phyloP scores from a whole-genome alignment of 2,329 filamentous ascomycete species.

The Aureobasidium sp. region DNA sequence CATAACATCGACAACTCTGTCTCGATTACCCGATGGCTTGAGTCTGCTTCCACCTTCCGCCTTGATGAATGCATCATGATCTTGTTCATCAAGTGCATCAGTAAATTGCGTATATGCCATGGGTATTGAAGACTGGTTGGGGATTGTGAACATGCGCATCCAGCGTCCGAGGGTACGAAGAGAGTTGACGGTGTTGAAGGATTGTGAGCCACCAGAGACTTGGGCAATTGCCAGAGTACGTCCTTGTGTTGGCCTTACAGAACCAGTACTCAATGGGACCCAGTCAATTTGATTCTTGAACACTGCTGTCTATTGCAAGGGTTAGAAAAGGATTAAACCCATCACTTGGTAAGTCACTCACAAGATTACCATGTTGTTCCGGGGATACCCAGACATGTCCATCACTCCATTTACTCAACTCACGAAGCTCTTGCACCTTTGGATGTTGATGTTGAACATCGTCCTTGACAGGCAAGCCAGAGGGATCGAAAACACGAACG shows the following conservation, averaged over 20 bases:
- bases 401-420: conserved; percentile 57
- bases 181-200: conserved; percentile 61
- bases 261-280: conserved; percentile 57
- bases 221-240: conserved; percentile 56
- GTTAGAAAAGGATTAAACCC: background rate
- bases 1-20: conserved; percentile 59
- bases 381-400: conserved; percentile 60
- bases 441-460: conserved; percentile 51
- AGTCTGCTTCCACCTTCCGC: conserved; percentile 43
- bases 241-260: conserved; percentile 59
- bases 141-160: conserved; percentile 64
- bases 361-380: conserved; percentile 60
- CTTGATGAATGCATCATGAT: conserved; percentile 21
- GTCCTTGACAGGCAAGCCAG: conserved; percentile 56
- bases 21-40: conserved; percentile 50
- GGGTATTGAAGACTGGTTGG: conserved; percentile 59
- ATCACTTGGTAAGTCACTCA: conserved; percentile 25
- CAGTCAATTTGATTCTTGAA: conserved; percentile 68
- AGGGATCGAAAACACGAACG: conserved; percentile 56
- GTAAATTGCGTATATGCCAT: conserved; percentile 58
- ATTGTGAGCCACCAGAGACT: conserved; percentile 58
- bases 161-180: conserved; percentile 60
- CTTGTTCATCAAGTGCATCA: conserved; percentile 32
- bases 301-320: conserved; percentile 45
- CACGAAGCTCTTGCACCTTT: conserved; percentile 57